Percentiles rank a stretch among this genome's conserved stretches.
These are phyloP conservation scores for Lichtheimia ramosa DNA, from an alignment of 371 early-diverging fungal species.

Conservation along the genomic window DNA sequence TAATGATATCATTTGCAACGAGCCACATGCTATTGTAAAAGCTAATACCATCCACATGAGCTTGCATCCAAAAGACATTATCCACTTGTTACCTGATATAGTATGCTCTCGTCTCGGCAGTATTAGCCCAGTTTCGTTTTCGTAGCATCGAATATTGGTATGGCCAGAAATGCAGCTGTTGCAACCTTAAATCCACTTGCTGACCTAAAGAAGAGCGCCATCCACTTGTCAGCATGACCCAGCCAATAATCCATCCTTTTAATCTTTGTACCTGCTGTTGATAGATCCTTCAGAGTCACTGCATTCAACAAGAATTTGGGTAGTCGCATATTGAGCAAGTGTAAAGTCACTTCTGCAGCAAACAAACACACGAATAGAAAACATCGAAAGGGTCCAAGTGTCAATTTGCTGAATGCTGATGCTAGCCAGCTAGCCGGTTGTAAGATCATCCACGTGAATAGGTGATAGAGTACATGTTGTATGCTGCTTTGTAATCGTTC, in stretches of 20 bases:
- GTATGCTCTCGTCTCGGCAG: conserved; percentile 71
- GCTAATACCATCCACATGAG: conserved; percentile 30
- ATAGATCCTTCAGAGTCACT: conserved; percentile 63
- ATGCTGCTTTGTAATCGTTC: neutral
- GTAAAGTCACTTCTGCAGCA: conserved; percentile 51
- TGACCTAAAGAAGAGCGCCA: conserved; percentile 40
- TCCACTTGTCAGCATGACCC: neutral
- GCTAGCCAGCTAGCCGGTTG: neutral
- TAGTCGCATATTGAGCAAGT: conserved; percentile 53
- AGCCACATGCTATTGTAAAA: conserved; percentile 96
- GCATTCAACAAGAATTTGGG: conserved; percentile 60
- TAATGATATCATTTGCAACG: conserved; percentile 88
- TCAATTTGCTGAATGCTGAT: conserved; percentile 23
- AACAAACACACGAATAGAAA: conserved; percentile 44
- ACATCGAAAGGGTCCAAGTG: conserved; percentile 36
- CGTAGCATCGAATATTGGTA: conserved; percentile 70
- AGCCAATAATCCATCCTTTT: neutral
- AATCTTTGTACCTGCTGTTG: conserved; percentile 49
- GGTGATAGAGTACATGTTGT: neutral
- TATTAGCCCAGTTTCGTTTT: conserved; percentile 63
- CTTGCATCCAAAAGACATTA: neutral
- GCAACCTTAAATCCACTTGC: conserved; percentile 80
- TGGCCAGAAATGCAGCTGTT: conserved; percentile 85
- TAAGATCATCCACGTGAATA: neutral
- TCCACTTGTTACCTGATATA: conserved; percentile 66